Evolutionary conservation across 192 early-diverging fungal species (phyloP).

Genomic region (Umbelopsis ramanniana): DNA sequence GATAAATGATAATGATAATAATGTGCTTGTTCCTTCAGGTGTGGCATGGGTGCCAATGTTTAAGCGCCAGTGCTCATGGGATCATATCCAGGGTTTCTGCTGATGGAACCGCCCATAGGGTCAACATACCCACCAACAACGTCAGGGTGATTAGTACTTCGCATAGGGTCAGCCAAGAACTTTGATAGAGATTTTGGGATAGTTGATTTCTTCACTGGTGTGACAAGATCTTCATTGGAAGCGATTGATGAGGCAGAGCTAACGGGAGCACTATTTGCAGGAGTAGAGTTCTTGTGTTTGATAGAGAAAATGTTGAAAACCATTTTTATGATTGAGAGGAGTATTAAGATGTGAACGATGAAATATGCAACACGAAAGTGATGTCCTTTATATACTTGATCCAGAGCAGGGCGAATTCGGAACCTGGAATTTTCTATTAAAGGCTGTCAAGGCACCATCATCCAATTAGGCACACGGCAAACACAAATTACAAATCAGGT

Average conservation of each 20-base stretch:
- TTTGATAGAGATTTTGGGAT: conserved; percentile 6
- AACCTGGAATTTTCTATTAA: not conserved
- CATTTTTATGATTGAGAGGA: not conserved
- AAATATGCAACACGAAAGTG: not conserved
- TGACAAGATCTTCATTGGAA: not conserved
- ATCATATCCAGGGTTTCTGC: conserved; percentile 18
- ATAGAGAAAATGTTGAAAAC: not conserved
- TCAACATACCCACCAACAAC: conserved; percentile 29
- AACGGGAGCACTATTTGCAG: not conserved
- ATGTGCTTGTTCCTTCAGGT: no score
- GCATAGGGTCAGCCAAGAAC: conserved; percentile 34
- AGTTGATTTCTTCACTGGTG: not conserved
- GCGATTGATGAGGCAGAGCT: not conserved
- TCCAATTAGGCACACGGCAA: not conserved
- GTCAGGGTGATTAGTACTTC: conserved; percentile 28
- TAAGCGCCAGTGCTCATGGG: conserved; percentile 34
- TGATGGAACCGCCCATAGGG: conserved; percentile 22
- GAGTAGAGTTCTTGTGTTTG: not conserved
- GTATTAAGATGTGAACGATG: not conserved
- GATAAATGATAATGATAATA: no score
- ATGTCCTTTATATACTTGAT: conserved; percentile 10
- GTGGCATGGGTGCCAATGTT: not conserved
- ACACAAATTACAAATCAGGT: not conserved
- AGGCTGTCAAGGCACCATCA: not conserved
- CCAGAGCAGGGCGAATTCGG: not conserved